Evolutionary conservation across 2,329 filamentous ascomycete genomes (phyloP), one percentile per base, ranked within the genome.

Genomic region (Penicillium sp.): DNA sequence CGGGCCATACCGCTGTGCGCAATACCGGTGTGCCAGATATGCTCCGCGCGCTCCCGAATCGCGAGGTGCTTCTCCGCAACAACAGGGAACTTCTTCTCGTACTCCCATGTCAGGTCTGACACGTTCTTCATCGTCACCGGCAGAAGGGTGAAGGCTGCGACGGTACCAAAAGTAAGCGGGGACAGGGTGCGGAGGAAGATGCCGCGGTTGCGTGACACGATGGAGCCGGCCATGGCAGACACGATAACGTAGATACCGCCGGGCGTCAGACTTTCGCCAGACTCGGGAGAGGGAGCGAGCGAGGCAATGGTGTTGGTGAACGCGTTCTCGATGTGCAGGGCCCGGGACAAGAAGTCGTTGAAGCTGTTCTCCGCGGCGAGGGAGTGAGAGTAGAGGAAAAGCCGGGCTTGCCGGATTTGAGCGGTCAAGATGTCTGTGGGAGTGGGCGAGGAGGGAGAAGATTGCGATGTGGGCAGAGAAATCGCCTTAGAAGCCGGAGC

Each of bases 41-140:
- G 83, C 74, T 85, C 81, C 61, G 93, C 82, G 47, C 87, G 82
- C 70, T 91, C 86, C 61, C 89, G 87, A 54, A 90, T 81, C 70
- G 84, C 81, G 61, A 94, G 69, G 79, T 99, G 95, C 58, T 90
- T 86, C 68, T 96, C 88, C 18, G 92, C 89, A 55, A 99, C 75
- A 18, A 84, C 89, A 4, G 95, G 95, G 73, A 93, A 90, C 70
- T 85, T 87, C 83, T 96, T 86, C 87, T 99, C 95, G 76, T 95
- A 99, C 74, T 86, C 87, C 95, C 95, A 99, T 47, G 89, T 80
- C 73, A 98, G 81, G 72, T 94, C 88, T 44, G 89, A 87, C 31
- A 96, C 87, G 77, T 99, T 99, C 75, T 86, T 82, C 85, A 92
- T 96, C 43, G 95, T 99, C 64, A 95, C 82, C 46, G 95, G 95